Evolutionary conservation across 257 asterid species (phyloP), one percentile per base, ranked within the genome.

Genomic region (Vinca minor): DNA sequence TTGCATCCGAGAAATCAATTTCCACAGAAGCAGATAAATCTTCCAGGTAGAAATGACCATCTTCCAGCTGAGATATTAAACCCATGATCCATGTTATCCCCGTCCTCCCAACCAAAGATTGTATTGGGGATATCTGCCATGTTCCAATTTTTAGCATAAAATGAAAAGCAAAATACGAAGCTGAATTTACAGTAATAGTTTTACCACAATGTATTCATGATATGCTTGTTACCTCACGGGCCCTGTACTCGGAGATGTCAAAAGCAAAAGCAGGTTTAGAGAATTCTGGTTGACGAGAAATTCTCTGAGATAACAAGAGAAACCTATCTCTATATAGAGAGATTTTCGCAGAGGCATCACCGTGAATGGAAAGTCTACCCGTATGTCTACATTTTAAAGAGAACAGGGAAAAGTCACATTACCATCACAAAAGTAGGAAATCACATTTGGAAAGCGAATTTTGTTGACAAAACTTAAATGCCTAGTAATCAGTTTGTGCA

Each of bases 21-120:
- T 93, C 96, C 18, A 93, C 97, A 64, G 88, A 88, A 42, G 97
- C 95, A 45, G 89, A 80, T 68, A 93, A 80, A 83, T 93, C 99
- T 84, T 93, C 99, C 87, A 93, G 85, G 86, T 79, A 89, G 79
- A 93, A 93, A 78, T 93, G 99, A 38, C 94, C 96, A 80, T 93
- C 99, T 77, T 93, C 99, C 78, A 93, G 74, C 83, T 93, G 99
- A 73, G 95, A 89, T 80, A 93, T 93, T 59, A 93, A 80, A 39
- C 99, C 97, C 96, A 93, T 85, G 52, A 93, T 87, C 95, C 97
- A 87, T 77, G 79, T 87, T 74, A 82, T 85, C 48, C 96, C 97
- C 32, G 66, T 82, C 62, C 81, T 85, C 61, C 99, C 97, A 75
- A 87, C 97, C 70, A 93, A 80, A 64, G 99, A 89, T 75, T 89